Percentiles rank a stretch among this genome's conserved stretches.
Evolutionary conservation across 257 asterid species (phyloP).

Genomic region (Fraxinus cuspidata): DNA sequence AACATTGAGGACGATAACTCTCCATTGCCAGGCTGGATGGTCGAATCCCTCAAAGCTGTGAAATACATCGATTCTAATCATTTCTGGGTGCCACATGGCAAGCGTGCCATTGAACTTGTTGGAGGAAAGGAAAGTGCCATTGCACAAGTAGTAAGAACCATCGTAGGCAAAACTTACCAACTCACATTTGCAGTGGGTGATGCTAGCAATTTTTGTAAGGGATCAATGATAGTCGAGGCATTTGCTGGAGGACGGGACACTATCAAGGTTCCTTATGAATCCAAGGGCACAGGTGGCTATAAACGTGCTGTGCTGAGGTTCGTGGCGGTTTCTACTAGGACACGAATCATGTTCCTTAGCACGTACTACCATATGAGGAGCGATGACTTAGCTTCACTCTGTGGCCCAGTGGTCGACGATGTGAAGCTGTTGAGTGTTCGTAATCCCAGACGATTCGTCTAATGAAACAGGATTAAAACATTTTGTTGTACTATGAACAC

Average conservation of each 20-base stretch:
- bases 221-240: slow-evolving; percentile 91
- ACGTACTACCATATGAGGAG: slow-evolving; percentile 88
- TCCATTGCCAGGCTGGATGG: slow-evolving; percentile 97
- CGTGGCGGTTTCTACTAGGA: slow-evolving; percentile 56
- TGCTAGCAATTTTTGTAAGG: slow-evolving; percentile 86
- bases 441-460: slow-evolving; percentile 44
- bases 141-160: slow-evolving; percentile 77
- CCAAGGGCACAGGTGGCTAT: slow-evolving; percentile 88
- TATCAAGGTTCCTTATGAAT: slow-evolving; percentile 71
- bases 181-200: slow-evolving; percentile 85
- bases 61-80: slow-evolving; percentile 85
- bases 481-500: not conserved
- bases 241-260: slow-evolving; percentile 85
- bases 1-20: slow-evolving; percentile 92
- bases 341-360: slow-evolving; percentile 81
- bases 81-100: slow-evolving; percentile 80
- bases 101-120: slow-evolving; percentile 80
- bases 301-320: slow-evolving; percentile 75
- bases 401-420: slow-evolving; percentile 90
- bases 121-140: slow-evolving; percentile 98
- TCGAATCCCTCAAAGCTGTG: slow-evolving; percentile 87
- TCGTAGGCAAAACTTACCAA: slow-evolving; percentile 58
- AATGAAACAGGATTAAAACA: slow-evolving; percentile 5
- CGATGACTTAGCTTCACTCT: slow-evolving; percentile 81
- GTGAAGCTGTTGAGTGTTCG: slow-evolving; percentile 79